Evolutionary conservation across 1,284 basidiomycete species (phyloP).

Genomic region (Sanguinoderma infundibulare): DNA sequence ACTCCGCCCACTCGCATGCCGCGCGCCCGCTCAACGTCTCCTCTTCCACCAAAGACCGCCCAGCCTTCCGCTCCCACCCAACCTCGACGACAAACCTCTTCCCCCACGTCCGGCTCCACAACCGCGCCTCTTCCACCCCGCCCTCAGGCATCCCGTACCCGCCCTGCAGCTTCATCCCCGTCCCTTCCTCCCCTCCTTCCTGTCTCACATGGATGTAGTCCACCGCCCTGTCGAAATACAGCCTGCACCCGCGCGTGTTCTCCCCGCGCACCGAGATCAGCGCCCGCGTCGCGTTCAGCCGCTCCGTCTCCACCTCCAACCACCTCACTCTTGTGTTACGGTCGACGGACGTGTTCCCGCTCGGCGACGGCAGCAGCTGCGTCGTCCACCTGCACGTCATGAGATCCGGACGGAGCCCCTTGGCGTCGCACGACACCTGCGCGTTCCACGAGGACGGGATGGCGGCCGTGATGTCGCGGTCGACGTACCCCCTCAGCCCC

Average conservation of each 20-base stretch:
- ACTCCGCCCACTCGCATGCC: constrained; percentile 75
- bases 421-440: constrained; percentile 25
- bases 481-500: constrained; percentile 50
- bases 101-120: constrained; percentile 78
- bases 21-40: constrained; percentile 50
- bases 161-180: constrained; percentile 44
- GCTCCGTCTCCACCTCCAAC: constrained; percentile 35
- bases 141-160: constrained; percentile 46
- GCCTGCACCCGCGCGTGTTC: constrained; percentile 67
- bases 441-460: constrained; percentile 56
- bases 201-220: constrained; percentile 42
- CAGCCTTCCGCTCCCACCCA: constrained; percentile 44
- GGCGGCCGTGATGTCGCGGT: constrained; percentile 45
- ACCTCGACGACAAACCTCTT: constrained; percentile 60
- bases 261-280: constrained; percentile 47
- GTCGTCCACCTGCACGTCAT: constrained; percentile 43
- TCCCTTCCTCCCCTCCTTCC: constrained; percentile 24
- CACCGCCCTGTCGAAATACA: constrained; percentile 62
- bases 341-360: constrained; percentile 17
- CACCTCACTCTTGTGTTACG: constrained; percentile 22
- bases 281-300: constrained; percentile 39
- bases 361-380: constrained; percentile 38
- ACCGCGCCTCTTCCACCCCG: constrained; percentile 50
- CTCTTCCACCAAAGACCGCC: neutral
- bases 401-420: constrained; percentile 30